phyloP scores from a whole-genome alignment of 768 basidiomycete genomes.

The Coprinopsis cinerea region DNA sequence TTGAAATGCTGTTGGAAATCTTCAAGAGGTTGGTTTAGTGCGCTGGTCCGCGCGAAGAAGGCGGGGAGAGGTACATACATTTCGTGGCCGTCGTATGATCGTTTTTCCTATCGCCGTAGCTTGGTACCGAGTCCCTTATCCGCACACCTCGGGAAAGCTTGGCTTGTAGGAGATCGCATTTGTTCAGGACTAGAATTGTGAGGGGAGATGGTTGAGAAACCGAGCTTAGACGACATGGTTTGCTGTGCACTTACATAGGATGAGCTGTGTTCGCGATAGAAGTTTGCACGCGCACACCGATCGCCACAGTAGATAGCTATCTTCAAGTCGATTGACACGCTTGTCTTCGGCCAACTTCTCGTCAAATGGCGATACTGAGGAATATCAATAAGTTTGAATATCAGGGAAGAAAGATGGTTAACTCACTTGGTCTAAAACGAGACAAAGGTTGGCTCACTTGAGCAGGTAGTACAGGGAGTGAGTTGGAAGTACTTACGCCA shows the following conservation, averaged over 20 bases:
- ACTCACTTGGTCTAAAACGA: slow-evolving; percentile 36
- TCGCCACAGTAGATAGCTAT: slow-evolving; percentile 71
- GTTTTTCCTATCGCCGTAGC: slow-evolving; percentile 69
- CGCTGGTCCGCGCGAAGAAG: neutral
- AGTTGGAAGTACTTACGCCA: slow-evolving; percentile 41
- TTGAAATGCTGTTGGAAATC: slow-evolving; percentile 81
- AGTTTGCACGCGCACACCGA: slow-evolving; percentile 67
- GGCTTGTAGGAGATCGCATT: slow-evolving; percentile 66
- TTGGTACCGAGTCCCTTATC: slow-evolving; percentile 65
- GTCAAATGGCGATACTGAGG: slow-evolving; percentile 71
- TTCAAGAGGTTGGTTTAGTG: slow-evolving; percentile 20
- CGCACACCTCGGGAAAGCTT: slow-evolving; percentile 64
- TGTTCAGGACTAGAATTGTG: slow-evolving; percentile 47
- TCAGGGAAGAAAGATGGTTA: slow-evolving; percentile 12
- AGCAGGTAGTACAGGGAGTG: slow-evolving; percentile 1
- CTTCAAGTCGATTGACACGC: slow-evolving; percentile 67
- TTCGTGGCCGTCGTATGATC: slow-evolving; percentile 61
- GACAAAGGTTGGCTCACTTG: slow-evolving; percentile 1
- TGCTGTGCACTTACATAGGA: slow-evolving; percentile 40
- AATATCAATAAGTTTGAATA: slow-evolving; percentile 3
- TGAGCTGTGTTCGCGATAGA: slow-evolving; percentile 51
- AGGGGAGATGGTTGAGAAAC: no score
- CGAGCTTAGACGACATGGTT: no score
- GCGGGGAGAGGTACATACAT: slow-evolving; percentile 55
- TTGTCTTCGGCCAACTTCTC: slow-evolving; percentile 70